Evolutionary conservation across 2,329 filamentous ascomycete species (phyloP), one percentile per base, ranked within the genome.

Genomic region (Monosporascus sp.): DNA sequence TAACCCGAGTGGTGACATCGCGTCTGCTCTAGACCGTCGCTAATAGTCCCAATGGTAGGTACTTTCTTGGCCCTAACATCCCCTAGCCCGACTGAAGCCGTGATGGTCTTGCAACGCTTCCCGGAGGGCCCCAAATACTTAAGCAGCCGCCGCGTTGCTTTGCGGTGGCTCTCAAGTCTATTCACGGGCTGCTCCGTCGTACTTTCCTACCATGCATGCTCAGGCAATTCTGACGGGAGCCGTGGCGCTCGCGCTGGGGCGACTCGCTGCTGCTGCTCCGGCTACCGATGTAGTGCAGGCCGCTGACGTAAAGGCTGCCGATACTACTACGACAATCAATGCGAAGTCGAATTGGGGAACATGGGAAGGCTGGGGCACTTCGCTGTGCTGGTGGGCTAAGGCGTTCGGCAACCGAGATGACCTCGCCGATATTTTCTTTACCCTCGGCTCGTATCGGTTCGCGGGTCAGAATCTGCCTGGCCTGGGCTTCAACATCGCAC

Each of bases 361-460:
- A 0, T 76, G 73, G 73, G 72, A 75, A 51, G 73, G 73, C 48
- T 76, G 72, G 72, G 72, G 72, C 14, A 70, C 69, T 0, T 74
- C 71, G 14, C 64, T 76, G 2, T 72, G 72, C 8, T 76, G 73
- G 73, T 76, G 73, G 73, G 73, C 71, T 2, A 66, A 63, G 35
- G 64, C 64, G 3, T 76, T 75, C 52, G 73, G 73, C 5, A 62
- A 66, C 37, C 65, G 68, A 41, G 68, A 73, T 35, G 72, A 75
- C 59, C 66, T 76, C 9, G 70, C 72, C 48, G 60, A 70, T 51
- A 64, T 72, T 49, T 73, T 75, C 57, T 76, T 75, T 62, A 69
- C 65, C 6, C 63, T 64, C n/a, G 60, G 68, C 17, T 57, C 61
- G 9, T 68, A 63, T 0, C 60, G 54, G 1, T 66, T 68, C 50